Evolutionary conservation across 2,329 filamentous ascomycete species (phyloP).

Genomic region (Macrophomina phaseolina): DNA sequence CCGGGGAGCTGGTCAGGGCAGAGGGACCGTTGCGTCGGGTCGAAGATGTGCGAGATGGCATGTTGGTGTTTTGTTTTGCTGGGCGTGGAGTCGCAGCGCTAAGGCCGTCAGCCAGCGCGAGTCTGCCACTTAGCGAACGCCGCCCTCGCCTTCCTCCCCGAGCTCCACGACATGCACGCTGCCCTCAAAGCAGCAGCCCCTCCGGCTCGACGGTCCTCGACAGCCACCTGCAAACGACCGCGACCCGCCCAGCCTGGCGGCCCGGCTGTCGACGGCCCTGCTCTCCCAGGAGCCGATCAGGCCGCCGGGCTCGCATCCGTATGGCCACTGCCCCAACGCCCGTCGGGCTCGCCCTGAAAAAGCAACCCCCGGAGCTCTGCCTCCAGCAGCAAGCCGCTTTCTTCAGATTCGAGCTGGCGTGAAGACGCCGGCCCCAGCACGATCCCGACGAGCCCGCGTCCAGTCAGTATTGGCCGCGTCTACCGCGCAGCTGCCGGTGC

Average conservation of each 20-base stretch:
- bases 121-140: not conserved
- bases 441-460: not conserved
- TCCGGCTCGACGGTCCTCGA: not conserved
- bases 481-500: constrained; percentile 1
- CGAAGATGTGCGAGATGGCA: constrained; percentile 5
- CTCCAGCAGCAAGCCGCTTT: not conserved
- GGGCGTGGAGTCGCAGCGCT: not conserved
- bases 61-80: constrained; percentile 27
- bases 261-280: not conserved
- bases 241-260: not conserved
- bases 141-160: not conserved
- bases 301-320: constrained; percentile 2
- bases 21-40: constrained; percentile 4
- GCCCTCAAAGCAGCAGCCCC: not conserved
- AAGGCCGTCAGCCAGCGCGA: not conserved
- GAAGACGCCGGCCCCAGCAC: constrained; percentile 4
- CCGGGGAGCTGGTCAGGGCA: constrained; percentile 1
- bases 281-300: not conserved
- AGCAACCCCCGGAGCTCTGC: not conserved
- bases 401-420: constrained; percentile 14
- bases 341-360: not conserved
- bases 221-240: not conserved
- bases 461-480: constrained; percentile 7
- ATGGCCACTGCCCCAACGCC: not conserved
- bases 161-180: not conserved